A percentile compares a stretch with the other conserved stretches of the same genome.
Conservation (phyloP, 176 grass and related monocot species). For the Eleusine coracana region DNA sequence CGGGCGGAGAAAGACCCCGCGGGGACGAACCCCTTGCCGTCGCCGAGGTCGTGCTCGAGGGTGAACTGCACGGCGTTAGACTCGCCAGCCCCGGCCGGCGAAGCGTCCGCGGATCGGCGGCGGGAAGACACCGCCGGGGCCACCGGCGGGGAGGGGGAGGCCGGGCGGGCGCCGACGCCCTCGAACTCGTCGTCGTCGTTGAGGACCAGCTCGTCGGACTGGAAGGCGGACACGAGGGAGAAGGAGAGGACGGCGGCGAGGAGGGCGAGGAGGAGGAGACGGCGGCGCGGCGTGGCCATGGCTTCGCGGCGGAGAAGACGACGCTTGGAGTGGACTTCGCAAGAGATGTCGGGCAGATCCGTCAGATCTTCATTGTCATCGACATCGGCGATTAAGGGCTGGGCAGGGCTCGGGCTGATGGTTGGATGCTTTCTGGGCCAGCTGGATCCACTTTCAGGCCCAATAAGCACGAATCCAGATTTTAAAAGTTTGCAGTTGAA, state of each 20-base stretch:
- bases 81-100: constrained; percentile 39
- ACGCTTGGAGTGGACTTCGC: not conserved
- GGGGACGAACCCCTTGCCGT: constrained; percentile 53
- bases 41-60: constrained; percentile 77
- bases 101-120: constrained; percentile 52
- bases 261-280: constrained; percentile 1
- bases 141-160: constrained; percentile 19
- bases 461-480: too few relatives aligned
- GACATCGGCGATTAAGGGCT: not conserved
- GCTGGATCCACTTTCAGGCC: too few relatives aligned
- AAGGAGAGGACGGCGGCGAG: constrained; percentile 17
- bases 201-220: constrained; percentile 82
- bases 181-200: constrained; percentile 92
- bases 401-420: not conserved
- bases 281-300: constrained; percentile 37
- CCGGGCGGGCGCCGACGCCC: constrained; percentile 41
- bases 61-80: constrained; percentile 80
- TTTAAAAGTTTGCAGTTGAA: too few relatives aligned
- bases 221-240: constrained; percentile 48
- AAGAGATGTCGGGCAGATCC: not conserved
- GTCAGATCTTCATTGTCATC: not conserved
- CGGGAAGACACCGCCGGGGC: constrained; percentile 22
- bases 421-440: not conserved
- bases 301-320: not conserved
- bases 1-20: constrained; percentile 88